Percentiles rank a stretch among this genome's conserved stretches.
Evolutionary conservation across 2,329 filamentous ascomycete genomes (phyloP).

Genomic region (Cadophora sp.): DNA sequence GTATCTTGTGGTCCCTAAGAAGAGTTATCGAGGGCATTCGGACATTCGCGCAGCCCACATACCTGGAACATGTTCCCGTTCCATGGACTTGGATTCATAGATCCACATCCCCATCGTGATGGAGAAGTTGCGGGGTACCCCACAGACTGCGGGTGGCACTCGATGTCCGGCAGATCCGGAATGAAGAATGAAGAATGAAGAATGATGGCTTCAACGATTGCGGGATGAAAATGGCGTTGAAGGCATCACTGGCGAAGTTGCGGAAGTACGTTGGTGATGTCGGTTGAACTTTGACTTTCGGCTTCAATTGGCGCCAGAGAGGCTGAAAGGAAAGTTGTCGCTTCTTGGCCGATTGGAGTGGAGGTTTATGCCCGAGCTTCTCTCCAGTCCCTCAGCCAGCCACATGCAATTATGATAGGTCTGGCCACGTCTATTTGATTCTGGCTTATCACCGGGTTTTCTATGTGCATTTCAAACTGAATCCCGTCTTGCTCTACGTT

Average conservation of each 20-base stretch:
- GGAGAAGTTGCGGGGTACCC: constrained; percentile 11
- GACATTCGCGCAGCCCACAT: constrained; percentile 37
- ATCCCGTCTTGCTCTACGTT: too few species aligned
- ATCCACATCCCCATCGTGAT: constrained; percentile 62
- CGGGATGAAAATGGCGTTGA: background rate
- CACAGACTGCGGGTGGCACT: background rate
- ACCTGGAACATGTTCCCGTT: constrained; percentile 79
- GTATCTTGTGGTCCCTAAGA: constrained; percentile 65
- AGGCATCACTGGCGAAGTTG: background rate
- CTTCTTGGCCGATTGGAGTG: constrained; percentile 5
- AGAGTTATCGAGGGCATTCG: constrained; percentile 10
- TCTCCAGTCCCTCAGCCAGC: background rate
- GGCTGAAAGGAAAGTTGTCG: background rate
- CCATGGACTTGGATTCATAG: constrained; percentile 69
- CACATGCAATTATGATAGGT: background rate
- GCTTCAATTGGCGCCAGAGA: background rate
- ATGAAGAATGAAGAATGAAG: background rate
- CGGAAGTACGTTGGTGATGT: constrained; percentile 4
- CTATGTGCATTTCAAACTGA: too few species aligned
- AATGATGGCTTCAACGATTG: background rate
- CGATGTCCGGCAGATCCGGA: background rate
- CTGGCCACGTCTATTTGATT: background rate
- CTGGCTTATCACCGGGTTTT: background rate
- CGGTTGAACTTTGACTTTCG: background rate
- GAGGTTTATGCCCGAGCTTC: background rate